phyloP scores from a whole-genome alignment of 2,329 filamentous ascomycete species.

The Botrytis aclada region DNA sequence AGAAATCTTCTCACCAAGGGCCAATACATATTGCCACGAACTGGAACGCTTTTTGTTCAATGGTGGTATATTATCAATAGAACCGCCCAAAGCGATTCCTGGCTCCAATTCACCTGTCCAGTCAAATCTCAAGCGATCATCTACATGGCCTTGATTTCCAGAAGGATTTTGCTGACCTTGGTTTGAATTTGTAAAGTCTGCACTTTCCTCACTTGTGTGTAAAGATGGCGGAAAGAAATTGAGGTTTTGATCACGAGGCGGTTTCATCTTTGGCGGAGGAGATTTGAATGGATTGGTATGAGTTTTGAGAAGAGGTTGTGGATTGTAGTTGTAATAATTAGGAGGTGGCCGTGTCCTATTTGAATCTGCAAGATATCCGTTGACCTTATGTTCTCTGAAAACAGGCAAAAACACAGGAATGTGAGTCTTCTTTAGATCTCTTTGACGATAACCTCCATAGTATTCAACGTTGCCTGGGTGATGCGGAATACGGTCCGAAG shows the following conservation, averaged over 20 bases:
- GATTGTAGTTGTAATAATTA: conserved; percentile 21
- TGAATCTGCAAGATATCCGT: conserved; percentile 36
- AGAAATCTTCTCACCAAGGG: conserved; percentile 20
- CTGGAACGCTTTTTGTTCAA: conserved; percentile 21
- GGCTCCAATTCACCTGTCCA: conserved; percentile 29
- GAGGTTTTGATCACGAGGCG: conserved; percentile 10
- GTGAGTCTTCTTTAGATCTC: conserved; percentile 31
- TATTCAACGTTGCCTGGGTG: conserved; percentile 33
- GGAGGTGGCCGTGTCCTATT: conserved; percentile 26
- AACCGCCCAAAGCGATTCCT: conserved; percentile 19
- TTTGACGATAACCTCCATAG: conserved; percentile 31
- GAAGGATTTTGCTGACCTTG: conserved; percentile 8
- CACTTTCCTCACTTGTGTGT: conserved; percentile 20
- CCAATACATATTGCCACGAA: conserved; percentile 25
- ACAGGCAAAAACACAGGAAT: conserved; percentile 33
- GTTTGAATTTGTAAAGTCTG: conserved; percentile 16
- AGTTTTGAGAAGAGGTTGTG: conserved; percentile 25
- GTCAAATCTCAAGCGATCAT: conserved; percentile 16
- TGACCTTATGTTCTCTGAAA: conserved; percentile 32
- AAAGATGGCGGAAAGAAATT: conserved; percentile 19
- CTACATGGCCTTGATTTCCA: neutral
- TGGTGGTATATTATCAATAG: neutral
- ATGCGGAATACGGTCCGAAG: conserved; percentile 33
- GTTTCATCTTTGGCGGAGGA: conserved; percentile 28
- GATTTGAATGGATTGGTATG: conserved; percentile 35